Conservation (phyloP, 2,329 filamentous ascomycete genomes). For the Ophiocordyceps camponoti-saundersi region DNA sequence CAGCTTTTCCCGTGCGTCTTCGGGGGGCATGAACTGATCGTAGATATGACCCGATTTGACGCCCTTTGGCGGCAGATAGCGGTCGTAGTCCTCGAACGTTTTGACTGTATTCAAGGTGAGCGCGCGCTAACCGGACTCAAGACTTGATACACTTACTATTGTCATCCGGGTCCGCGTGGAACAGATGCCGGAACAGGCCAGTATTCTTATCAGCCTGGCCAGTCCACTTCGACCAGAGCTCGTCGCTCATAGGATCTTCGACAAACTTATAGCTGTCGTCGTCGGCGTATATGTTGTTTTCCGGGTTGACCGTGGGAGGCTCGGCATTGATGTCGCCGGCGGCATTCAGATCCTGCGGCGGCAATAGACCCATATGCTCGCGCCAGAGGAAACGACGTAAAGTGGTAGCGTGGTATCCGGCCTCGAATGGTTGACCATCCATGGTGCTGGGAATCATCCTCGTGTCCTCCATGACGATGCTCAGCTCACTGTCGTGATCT, state of each 20-base stretch:
- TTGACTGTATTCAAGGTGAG: slow-evolving; percentile 35
- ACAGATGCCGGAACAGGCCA: slow-evolving; percentile 57
- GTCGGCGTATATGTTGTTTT: slow-evolving; percentile 44
- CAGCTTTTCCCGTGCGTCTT: slow-evolving; percentile 59
- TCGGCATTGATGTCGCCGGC: slow-evolving; percentile 54
- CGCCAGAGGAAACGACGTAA: slow-evolving; percentile 73
- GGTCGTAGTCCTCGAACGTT: slow-evolving; percentile 80
- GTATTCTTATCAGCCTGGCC: slow-evolving; percentile 54
- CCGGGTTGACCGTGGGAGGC: slow-evolving; percentile 48
- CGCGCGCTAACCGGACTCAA: not conserved
- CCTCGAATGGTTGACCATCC: slow-evolving; percentile 61
- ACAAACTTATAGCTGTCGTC: slow-evolving; percentile 50
- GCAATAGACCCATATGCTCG: slow-evolving; percentile 73
- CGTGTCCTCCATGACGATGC: slow-evolving; percentile 77
- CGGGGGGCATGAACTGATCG: slow-evolving; percentile 56
- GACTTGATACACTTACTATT: slow-evolving; percentile 36
- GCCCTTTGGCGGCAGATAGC: slow-evolving; percentile 52
- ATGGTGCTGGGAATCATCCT: slow-evolving; percentile 55
- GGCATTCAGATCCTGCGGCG: slow-evolving; percentile 53
- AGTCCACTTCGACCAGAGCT: slow-evolving; percentile 55
- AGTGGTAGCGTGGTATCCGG: slow-evolving; percentile 67
- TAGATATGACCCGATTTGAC: slow-evolving; percentile 77
- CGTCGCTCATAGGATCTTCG: slow-evolving; percentile 51
- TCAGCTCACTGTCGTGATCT: slow-evolving; percentile 78
- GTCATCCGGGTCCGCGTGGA: slow-evolving; percentile 81